Conservation (phyloP, 1,284 basidiomycete species). For the Trichosporon sp. region DNA sequence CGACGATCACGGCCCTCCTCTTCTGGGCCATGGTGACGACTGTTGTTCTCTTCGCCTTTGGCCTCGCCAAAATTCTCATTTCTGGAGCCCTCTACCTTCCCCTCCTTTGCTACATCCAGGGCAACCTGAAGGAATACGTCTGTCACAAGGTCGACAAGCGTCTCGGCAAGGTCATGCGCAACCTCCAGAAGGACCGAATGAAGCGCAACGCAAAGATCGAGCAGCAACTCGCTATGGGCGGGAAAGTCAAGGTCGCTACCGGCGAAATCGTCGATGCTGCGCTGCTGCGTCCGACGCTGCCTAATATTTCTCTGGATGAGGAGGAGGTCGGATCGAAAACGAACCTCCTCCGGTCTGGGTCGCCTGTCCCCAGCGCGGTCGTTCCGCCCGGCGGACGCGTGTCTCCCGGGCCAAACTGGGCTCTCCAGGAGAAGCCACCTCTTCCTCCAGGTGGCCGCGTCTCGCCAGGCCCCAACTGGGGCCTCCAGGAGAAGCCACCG, state of each 20-base stretch:
- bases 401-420: background rate
- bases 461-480: background rate
- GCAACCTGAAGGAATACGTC: constrained; percentile 96
- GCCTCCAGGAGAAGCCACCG: background rate
- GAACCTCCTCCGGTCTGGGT: background rate
- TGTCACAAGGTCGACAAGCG: constrained; percentile 99
- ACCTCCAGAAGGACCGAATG: constrained; percentile 79
- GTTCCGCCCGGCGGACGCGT: background rate
- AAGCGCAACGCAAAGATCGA: constrained; percentile 76
- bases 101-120: constrained; percentile 88
- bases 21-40: constrained; percentile 88
- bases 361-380: background rate
- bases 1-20: constrained; percentile 62
- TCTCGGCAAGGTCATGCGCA: constrained; percentile 87
- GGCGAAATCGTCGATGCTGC: constrained; percentile 64
- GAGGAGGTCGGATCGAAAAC: constrained; percentile 45
- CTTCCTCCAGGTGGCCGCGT: background rate
- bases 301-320: constrained; percentile 82
- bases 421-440: background rate
- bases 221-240: constrained; percentile 80
- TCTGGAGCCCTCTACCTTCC: constrained; percentile 89
- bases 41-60: constrained; percentile 78
- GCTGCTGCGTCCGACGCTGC: constrained; percentile 83
- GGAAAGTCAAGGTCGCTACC: constrained; percentile 90
- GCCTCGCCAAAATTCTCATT: constrained; percentile 70